Percentiles rank a stretch among this genome's conserved stretches.
Evolutionary conservation across 164 flowering plant genomes (phyloP).

Genomic region (Saururus chinensis): DNA sequence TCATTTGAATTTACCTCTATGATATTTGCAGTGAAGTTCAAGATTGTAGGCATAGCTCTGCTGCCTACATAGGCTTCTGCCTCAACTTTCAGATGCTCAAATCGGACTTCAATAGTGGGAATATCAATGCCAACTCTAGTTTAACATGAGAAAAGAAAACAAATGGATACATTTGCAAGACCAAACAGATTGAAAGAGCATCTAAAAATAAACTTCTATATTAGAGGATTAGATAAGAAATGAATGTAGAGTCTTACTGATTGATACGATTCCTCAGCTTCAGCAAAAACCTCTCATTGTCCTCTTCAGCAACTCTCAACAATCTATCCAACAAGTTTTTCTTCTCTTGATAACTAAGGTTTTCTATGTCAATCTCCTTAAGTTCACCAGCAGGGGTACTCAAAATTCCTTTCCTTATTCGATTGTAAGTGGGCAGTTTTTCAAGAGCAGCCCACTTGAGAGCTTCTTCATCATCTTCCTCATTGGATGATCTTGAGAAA

Average conservation of each 20-base stretch:
- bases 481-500: conserved; percentile 28
- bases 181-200: background rate
- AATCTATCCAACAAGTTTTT: conserved; percentile 41
- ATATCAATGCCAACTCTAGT: conserved; percentile 37
- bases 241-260: background rate
- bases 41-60: conserved; percentile 54
- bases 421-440: conserved; percentile 35
- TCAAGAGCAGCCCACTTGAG: conserved; percentile 49
- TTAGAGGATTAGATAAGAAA: background rate
- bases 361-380: conserved; percentile 24
- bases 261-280: conserved; percentile 47
- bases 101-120: conserved; percentile 34
- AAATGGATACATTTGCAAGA: background rate
- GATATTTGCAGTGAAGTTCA: conserved; percentile 33
- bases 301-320: conserved; percentile 47
- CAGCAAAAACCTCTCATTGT: conserved; percentile 54
- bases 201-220: too few relatives aligned
- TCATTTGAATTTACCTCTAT: conserved; percentile 33
- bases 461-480: conserved; percentile 40
- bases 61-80: conserved; percentile 48
- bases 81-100: conserved; percentile 31
- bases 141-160: too few relatives aligned
- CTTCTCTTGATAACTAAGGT: conserved; percentile 32
- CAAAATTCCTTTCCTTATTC: conserved; percentile 32
- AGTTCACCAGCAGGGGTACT: conserved; percentile 13